Base-by-base conservation (phyloP, 2,329 filamentous ascomycete genomes). In the Fusarium virguliforme region DNA sequence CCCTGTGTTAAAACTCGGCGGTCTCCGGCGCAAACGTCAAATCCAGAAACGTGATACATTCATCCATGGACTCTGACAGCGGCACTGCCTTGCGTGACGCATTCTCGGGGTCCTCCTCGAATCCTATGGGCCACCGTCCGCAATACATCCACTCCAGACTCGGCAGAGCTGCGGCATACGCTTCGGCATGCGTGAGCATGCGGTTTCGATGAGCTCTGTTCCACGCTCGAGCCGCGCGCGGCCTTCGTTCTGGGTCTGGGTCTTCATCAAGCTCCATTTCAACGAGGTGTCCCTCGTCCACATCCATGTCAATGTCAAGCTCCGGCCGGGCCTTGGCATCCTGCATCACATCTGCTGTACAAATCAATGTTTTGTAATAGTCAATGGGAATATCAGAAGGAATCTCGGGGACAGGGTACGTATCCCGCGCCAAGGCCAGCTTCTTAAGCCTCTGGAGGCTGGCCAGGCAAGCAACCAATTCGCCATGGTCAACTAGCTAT, bases 161-260 rank as follows among this genome's bases (percentile, higher is more conserved):
- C 4, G 70, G 70, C 0, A 74, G 38, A 6, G 67, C 28, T 2
- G 3, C 6, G 3, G 59, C 70, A 18, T 73, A 72, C 24, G 7
- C n/a, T 34, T 70, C 64, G 1, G 54, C 70, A 0, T 72, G 34
- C 8, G 24, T 13, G 13, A 73, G 64, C 70, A 74, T 73, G 15
- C 62, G 68, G 4, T 72, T 73, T 10, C 68, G 43, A 60, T 73
- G 72, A 0, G 24, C 58, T 13, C 50, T 68, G 34, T 71, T 70
- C 63, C 62, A 18, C 18, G 18, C 18, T 18, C 18, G 18, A 18
- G 18, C 18, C 18, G 18, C 18, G 18, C 18, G 18, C 18, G 18
- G 18, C 18, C 18, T 18, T 18, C 18, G 18, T 18, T 18, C 18
- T 18, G 18, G 18, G 18, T 18, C 18, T 18, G 18, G 18, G 18